Evolutionary conservation across 306 rosid genomes (phyloP), one percentile per base, ranked within the genome.

Genomic region (Mimosa bimucronata): DNA sequence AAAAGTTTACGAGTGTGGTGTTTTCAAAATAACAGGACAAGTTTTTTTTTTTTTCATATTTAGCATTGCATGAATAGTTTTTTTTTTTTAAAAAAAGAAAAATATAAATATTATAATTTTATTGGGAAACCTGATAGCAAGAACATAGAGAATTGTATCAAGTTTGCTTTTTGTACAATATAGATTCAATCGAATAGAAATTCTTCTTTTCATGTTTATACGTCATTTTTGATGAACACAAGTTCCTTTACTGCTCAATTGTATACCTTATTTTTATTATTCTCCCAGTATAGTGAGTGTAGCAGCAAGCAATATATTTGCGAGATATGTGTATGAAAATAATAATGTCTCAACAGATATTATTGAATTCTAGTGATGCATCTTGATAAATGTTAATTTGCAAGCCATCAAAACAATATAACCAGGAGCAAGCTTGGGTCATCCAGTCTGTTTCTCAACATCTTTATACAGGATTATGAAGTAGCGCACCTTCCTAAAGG

Each of bases 101-200:
- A 61, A 0, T 2, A 4, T 2, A 61, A 0, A 5, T 10, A 8
- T 26, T 14, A 5, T 60, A 26, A 10, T 26, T 61, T 62, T 62
- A 62, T 62, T 29, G 34, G 37, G 26, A 62, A 62, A 29, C 38
- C 34, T 62, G 9, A 18, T 29, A 62, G 21, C 37, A 62, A 62
- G 30, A 13, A 28, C 16, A 29, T 62, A 29, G 7, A 28, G 4
- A 29, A 62, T 28, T 29, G 40, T 62, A 62, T 62, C 7, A 14
- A 62, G 34, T 28, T 25, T 25, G 23, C 18, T 60, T 12, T 26
- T 60, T 25, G 81, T 65, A 67, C 28, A 14, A 75, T 67, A 77
- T 64, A 77, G 79, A 86, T 79, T 65, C 46, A 71, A 23, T 13
- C 64, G 66, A 77, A 58, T 74, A 73, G 48, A 66, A 19, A 19